A percentile compares a stretch with the other conserved stretches of the same genome.
Conservation (phyloP, 108 stramenopile genomes). For the Skeletonema marinoi region DNA sequence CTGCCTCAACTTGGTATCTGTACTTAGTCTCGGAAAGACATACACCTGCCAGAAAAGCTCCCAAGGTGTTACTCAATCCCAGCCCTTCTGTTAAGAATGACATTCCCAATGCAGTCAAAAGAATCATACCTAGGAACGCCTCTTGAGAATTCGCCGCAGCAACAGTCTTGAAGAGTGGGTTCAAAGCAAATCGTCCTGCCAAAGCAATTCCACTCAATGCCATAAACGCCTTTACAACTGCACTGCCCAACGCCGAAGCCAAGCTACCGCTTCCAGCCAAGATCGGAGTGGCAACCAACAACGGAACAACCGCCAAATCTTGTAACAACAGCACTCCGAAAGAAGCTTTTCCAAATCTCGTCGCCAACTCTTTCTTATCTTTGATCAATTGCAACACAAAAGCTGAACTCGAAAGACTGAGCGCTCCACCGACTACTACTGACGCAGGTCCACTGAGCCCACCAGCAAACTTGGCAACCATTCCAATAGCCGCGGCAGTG, state of each 20-base stretch:
- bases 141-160: slow-evolving; percentile 88
- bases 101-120: slow-evolving; percentile 93
- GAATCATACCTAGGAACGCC: slow-evolving; percentile 92
- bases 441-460: slow-evolving; percentile 76
- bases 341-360: slow-evolving; percentile 91
- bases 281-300: slow-evolving; percentile 93
- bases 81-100: slow-evolving; percentile 94
- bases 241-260: slow-evolving; percentile 81
- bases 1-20: slow-evolving; percentile 94
- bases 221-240: slow-evolving; percentile 86
- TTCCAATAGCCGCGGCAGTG: slow-evolving; percentile 62
- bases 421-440: slow-evolving; percentile 89
- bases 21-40: slow-evolving; percentile 95
- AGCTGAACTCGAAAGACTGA: slow-evolving; percentile 90
- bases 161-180: slow-evolving; percentile 89
- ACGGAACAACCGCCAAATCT: slow-evolving; percentile 95
- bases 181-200: slow-evolving; percentile 83
- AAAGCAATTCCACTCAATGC: slow-evolving; percentile 88
- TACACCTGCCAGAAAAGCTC: slow-evolving; percentile 95
- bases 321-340: slow-evolving; percentile 94
- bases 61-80: slow-evolving; percentile 95
- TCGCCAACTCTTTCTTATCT: slow-evolving; percentile 93
- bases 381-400: slow-evolving; percentile 96
- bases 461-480: slow-evolving; percentile 64
- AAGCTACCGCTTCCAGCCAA: slow-evolving; percentile 90